A percentile compares a stretch with the other conserved stretches of the same genome.
Evolutionary conservation across 306 rosid species (phyloP).

Genomic region (Sesbania bispinosa): DNA sequence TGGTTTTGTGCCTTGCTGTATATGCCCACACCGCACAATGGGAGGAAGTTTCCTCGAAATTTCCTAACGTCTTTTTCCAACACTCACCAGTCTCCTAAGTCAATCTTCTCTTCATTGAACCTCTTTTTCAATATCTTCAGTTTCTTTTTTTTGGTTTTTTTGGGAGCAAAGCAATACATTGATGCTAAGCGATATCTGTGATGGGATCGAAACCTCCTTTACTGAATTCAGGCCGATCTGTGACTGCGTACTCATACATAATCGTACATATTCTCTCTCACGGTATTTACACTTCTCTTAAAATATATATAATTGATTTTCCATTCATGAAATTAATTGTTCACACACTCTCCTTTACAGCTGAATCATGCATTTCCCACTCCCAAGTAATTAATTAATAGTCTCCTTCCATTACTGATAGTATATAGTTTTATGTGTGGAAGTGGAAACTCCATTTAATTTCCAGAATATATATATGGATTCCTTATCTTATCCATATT

Average conservation of each 20-base stretch:
- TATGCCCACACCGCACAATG: constrained; percentile 1
- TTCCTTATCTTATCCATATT: too few relatives aligned
- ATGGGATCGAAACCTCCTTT: not conserved
- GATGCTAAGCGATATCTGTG: not conserved
- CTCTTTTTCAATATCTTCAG: too few relatives aligned
- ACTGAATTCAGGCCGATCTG: not conserved
- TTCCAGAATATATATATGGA: too few relatives aligned
- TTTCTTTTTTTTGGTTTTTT: too few relatives aligned
- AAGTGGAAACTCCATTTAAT: too few relatives aligned
- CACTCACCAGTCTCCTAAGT: not conserved
- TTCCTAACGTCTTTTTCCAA: not conserved
- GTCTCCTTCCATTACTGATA: too few relatives aligned
- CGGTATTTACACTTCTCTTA: not conserved
- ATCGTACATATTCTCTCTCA: not conserved
- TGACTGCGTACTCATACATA: not conserved
- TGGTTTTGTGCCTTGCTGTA: not conserved
- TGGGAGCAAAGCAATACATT: not conserved
- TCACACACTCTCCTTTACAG: too few relatives aligned
- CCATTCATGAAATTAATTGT: too few relatives aligned
- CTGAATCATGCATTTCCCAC: too few relatives aligned
- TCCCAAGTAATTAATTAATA: too few relatives aligned
- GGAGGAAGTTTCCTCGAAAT: constrained; percentile 26
- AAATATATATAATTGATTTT: too few relatives aligned
- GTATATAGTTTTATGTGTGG: too few relatives aligned
- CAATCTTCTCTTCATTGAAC: not conserved